phyloP scores from a whole-genome alignment of 331 rosid genomes.

The Arachis monticola region DNA sequence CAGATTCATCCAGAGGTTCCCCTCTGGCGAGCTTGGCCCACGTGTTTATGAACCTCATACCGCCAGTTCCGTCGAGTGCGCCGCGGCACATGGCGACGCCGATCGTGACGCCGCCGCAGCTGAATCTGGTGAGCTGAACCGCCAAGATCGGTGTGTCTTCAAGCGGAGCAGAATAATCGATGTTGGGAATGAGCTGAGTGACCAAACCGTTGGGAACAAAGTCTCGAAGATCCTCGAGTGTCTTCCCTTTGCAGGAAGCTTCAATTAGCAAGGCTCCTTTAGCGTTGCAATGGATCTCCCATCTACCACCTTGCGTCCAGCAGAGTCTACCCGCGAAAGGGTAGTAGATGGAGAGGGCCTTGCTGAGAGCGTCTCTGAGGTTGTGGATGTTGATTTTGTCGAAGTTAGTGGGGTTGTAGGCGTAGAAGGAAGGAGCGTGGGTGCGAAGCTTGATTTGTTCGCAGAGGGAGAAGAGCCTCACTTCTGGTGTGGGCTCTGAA shows the following conservation, averaged over 20 bases:
- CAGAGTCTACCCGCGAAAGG: no score
- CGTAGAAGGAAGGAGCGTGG: constrained; percentile 46
- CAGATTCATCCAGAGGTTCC: neutral
- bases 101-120: constrained; percentile 35
- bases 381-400: neutral
- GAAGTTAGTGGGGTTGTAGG: constrained; percentile 18
- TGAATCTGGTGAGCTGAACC: constrained; percentile 42
- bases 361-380: neutral
- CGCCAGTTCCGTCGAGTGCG: constrained; percentile 28
- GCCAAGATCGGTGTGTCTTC: constrained; percentile 36
- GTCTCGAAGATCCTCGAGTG: constrained; percentile 39
- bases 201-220: constrained; percentile 41
- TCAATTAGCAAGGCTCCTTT: no score
- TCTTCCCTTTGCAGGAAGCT: no score
- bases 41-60: constrained; percentile 31
- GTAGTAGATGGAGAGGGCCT: no score
- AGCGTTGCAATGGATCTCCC: no score
- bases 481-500: constrained; percentile 31
- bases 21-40: constrained; percentile 53
- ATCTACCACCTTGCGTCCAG: no score
- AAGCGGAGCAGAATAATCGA: constrained; percentile 37
- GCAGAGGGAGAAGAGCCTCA: constrained; percentile 32
- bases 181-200: constrained; percentile 35
- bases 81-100: constrained; percentile 38
- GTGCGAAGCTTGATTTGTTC: constrained; percentile 54